Evolutionary conservation across 2,329 filamentous ascomycete species (phyloP).

Genomic region (Aureobasidium lini): DNA sequence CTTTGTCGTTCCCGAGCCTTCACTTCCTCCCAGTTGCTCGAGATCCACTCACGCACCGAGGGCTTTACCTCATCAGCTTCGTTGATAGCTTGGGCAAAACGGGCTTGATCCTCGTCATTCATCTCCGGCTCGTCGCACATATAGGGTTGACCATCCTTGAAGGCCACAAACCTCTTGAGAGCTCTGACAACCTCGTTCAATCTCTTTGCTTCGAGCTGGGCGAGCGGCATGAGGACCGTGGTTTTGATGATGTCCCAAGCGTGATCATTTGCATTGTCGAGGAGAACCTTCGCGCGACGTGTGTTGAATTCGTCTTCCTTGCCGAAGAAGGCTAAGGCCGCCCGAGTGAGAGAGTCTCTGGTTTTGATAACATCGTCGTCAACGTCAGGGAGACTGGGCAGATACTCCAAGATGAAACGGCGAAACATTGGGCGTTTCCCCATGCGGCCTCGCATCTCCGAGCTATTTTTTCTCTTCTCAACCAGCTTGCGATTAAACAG

Average conservation of each 20-base stretch:
- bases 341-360: slow-evolving; percentile 43
- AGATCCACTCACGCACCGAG: slow-evolving; percentile 18
- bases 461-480: slow-evolving; percentile 25
- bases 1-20: slow-evolving; percentile 19
- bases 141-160: not conserved
- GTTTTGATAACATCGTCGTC: slow-evolving; percentile 20
- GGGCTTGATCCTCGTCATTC: slow-evolving; percentile 14
- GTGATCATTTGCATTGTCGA: slow-evolving; percentile 18
- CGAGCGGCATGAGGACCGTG: slow-evolving; percentile 16
- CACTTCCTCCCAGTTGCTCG: slow-evolving; percentile 22
- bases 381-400: slow-evolving; percentile 34
- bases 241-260: slow-evolving; percentile 17
- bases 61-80: slow-evolving; percentile 16
- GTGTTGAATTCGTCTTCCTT: slow-evolving; percentile 19
- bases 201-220: slow-evolving; percentile 15
- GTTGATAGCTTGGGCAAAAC: slow-evolving; percentile 5
- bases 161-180: slow-evolving; percentile 19
- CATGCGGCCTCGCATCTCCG: slow-evolving; percentile 52
- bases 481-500: slow-evolving; percentile 47
- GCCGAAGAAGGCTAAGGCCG: slow-evolving; percentile 41
- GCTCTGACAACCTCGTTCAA: slow-evolving; percentile 21
- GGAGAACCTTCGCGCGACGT: slow-evolving; percentile 17
- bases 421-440: slow-evolving; percentile 49
- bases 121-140: slow-evolving; percentile 16
- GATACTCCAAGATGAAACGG: slow-evolving; percentile 55